These are phyloP conservation scores for Nicotiana tomentosiformis DNA, from an alignment of 257 asterid species.

Conservation along the genomic window DNA sequence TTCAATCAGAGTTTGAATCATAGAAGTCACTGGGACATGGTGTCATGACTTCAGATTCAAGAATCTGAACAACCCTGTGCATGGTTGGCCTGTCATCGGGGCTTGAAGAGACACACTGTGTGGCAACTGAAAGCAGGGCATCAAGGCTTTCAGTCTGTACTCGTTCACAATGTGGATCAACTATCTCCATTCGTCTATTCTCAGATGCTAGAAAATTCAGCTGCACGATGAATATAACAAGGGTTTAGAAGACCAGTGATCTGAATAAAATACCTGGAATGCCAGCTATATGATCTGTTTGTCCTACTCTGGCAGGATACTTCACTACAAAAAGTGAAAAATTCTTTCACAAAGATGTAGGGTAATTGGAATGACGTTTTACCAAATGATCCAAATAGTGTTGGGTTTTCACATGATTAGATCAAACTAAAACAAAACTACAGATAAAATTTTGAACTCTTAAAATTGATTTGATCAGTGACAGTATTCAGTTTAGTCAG, in stretches of 20 bases:
- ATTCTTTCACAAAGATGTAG: background rate
- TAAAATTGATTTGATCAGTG: background rate
- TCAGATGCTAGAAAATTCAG: slow-evolving; percentile 68
- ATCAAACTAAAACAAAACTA: background rate
- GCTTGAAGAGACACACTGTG: slow-evolving; percentile 72
- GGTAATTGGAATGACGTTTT: background rate
- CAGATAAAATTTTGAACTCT: background rate
- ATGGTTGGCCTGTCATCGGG: slow-evolving; percentile 96
- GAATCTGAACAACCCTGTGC: slow-evolving; percentile 83
- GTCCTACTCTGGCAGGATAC: background rate
- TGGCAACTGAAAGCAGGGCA: slow-evolving; percentile 65
- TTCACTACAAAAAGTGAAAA: background rate
- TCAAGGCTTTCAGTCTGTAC: slow-evolving; percentile 71
- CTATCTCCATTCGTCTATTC: slow-evolving; percentile 71
- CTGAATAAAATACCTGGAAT: background rate
- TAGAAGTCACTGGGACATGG: slow-evolving; percentile 94
- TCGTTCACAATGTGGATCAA: slow-evolving; percentile 75
- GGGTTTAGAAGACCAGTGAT: background rate
- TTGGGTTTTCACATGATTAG: background rate
- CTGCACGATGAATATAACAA: slow-evolving; percentile 35
- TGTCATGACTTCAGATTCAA: slow-evolving; percentile 84
- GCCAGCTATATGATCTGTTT: background rate
- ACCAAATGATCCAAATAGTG: background rate
- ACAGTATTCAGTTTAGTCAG: background rate
- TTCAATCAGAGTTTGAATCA: slow-evolving; percentile 76